These are phyloP conservation scores for Oidium heveae DNA, from an alignment of 2,329 filamentous ascomycete genomes.

Conservation along the genomic window DNA sequence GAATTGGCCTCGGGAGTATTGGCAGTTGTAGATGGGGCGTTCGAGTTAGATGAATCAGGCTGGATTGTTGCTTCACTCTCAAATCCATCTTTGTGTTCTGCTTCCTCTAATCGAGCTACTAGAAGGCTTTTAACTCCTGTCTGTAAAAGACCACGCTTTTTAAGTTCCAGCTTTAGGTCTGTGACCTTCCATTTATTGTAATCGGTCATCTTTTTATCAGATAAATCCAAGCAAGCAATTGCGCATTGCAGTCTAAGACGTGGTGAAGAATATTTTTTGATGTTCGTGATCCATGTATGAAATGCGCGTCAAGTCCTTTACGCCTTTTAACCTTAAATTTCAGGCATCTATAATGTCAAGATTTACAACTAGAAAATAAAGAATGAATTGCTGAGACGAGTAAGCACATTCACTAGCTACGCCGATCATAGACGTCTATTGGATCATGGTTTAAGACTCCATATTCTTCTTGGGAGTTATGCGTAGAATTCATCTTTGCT, in stretches of 20 bases:
- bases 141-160: slow-evolving; percentile 40
- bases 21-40: slow-evolving; percentile 5
- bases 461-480: too few relatives aligned
- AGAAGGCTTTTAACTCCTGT: slow-evolving; percentile 49
- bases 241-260: slow-evolving; percentile 5
- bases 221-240: slow-evolving; percentile 1
- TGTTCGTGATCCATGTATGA: too few relatives aligned
- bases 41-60: slow-evolving; percentile 7
- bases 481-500: too few relatives aligned
- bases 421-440: too few relatives aligned
- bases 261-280: neutral
- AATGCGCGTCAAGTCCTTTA: too few relatives aligned
- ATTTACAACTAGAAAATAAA: too few relatives aligned
- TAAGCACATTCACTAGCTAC: too few relatives aligned
- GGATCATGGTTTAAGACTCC: too few relatives aligned
- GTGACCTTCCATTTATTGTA: slow-evolving; percentile 41
- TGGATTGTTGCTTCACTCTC: slow-evolving; percentile 12
- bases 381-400: too few relatives aligned
- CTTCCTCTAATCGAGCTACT: slow-evolving; percentile 32
- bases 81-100: slow-evolving; percentile 16
- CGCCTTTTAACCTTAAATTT: too few relatives aligned
- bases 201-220: slow-evolving; percentile 19
- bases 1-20: slow-evolving; percentile 8
- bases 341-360: too few relatives aligned
- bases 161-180: slow-evolving; percentile 51